Conservation (phyloP, 768 basidiomycete species). For the Dioszegia hungarica region DNA sequence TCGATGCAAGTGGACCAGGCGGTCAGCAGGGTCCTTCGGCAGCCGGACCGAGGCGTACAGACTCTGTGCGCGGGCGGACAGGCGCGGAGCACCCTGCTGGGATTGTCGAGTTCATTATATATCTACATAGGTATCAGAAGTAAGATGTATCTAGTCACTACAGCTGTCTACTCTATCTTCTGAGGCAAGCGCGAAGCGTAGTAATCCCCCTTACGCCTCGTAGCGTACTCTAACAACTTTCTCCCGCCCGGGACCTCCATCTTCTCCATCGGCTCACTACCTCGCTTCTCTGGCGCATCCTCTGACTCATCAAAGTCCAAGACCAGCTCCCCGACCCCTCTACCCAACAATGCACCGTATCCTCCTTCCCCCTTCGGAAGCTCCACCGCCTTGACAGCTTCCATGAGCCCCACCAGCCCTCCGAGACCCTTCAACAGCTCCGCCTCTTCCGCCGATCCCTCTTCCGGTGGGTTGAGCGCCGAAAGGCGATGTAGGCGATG, state of each 20-base stretch:
- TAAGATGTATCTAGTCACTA: not conserved
- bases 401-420: slow-evolving; percentile 31
- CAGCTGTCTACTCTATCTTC: not conserved
- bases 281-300: not conserved
- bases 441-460: slow-evolving; percentile 23
- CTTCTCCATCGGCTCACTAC: not conserved
- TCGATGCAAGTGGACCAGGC: not conserved
- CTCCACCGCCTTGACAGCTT: slow-evolving; percentile 28
- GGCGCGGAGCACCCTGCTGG: too few relatives aligned
- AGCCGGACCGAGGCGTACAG: not conserved
- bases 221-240: slow-evolving; percentile 31
- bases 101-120: not conserved
- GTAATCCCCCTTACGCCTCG: slow-evolving; percentile 32
- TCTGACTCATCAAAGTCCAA: slow-evolving; percentile 11
- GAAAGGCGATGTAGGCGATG: slow-evolving; percentile 30
- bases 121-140: too few relatives aligned
- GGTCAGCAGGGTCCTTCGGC: not conserved
- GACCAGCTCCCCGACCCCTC: slow-evolving; percentile 23
- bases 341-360: slow-evolving; percentile 17
- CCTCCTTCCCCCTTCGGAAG: slow-evolving; percentile 9
- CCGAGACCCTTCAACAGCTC: slow-evolving; percentile 19
- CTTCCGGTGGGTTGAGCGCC: slow-evolving; percentile 29
- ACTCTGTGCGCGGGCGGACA: too few relatives aligned
- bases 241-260: not conserved
- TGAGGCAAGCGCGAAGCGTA: slow-evolving; percentile 19